These are phyloP conservation scores for Oropetium thomaeum DNA, from an alignment of 176 grass and related monocot species.

Conservation along the genomic window DNA sequence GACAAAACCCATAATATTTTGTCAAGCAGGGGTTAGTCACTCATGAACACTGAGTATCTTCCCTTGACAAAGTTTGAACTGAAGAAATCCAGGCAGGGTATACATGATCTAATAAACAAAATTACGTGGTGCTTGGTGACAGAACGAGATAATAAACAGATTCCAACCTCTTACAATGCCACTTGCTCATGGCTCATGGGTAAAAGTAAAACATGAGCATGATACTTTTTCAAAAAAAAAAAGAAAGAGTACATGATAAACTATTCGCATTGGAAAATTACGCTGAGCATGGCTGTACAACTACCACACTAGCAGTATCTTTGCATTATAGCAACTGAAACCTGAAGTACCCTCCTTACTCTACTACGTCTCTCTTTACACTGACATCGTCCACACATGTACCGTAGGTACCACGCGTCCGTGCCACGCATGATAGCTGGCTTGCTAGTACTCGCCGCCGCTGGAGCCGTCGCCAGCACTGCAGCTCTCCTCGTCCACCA, in stretches of 20 bases:
- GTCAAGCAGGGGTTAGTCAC: not conserved
- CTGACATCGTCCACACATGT: not conserved
- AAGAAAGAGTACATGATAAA: not conserved
- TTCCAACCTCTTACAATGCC: not conserved
- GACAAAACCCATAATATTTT: not conserved
- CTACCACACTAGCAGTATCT: not conserved
- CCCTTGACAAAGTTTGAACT: not conserved
- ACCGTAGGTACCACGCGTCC: no score
- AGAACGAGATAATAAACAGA: constrained; percentile 1
- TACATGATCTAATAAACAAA: not conserved
- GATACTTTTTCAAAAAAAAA: no score
- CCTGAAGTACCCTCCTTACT: constrained; percentile 17
- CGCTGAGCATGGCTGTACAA: not conserved
- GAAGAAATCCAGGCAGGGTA: not conserved
- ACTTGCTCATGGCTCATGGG: constrained; percentile 30
- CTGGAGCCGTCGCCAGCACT: constrained; percentile 23
- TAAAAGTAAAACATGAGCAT: constrained; percentile 35
- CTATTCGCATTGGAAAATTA: constrained; percentile 8
- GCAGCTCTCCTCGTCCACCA: constrained; percentile 39
- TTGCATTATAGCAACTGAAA: constrained; percentile 19
- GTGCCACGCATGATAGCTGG: no score
- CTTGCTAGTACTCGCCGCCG: constrained; percentile 33
- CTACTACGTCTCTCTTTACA: constrained; percentile 22
- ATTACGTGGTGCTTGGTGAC: constrained; percentile 29
- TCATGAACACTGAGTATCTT: not conserved